These are phyloP conservation scores for Margaritispora aquatica DNA, from an alignment of 495 filamentous ascomycete species.

Conservation along the genomic window DNA sequence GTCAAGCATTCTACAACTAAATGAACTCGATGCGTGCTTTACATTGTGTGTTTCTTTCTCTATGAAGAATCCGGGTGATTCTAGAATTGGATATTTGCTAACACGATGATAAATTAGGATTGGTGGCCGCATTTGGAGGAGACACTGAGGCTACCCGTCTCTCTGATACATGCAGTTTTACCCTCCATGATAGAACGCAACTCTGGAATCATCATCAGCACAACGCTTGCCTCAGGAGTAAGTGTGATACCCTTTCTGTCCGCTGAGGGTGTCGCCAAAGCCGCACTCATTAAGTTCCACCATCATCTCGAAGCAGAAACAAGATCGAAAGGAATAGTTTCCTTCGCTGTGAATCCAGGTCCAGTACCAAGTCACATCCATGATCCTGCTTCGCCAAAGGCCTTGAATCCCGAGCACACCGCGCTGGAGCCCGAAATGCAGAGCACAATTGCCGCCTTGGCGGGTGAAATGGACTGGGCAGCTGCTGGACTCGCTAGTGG, in stretches of 20 bases:
- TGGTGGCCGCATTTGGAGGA: slow-evolving; percentile 23
- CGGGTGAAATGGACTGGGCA: slow-evolving; percentile 18
- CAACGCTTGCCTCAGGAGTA: slow-evolving; percentile 16
- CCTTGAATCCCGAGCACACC: not conserved
- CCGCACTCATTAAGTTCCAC: slow-evolving; percentile 22
- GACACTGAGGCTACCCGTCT: slow-evolving; percentile 17
- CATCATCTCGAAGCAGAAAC: slow-evolving; percentile 22
- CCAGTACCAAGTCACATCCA: slow-evolving; percentile 20
- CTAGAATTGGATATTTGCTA: too few relatives aligned
- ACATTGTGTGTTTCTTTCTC: too few relatives aligned
- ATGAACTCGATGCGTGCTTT: too few relatives aligned
- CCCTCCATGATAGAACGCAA: slow-evolving; percentile 19
- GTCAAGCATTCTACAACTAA: too few relatives aligned
- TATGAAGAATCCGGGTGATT: too few relatives aligned
- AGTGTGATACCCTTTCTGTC: slow-evolving; percentile 21
- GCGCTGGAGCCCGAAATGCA: slow-evolving; percentile 9
- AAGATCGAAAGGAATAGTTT: slow-evolving; percentile 20
- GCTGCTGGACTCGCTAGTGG: slow-evolving; percentile 17
- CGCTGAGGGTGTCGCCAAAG: slow-evolving; percentile 21
- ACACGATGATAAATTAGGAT: too few relatives aligned
- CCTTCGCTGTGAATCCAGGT: slow-evolving; percentile 27
- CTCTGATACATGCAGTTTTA: slow-evolving; percentile 23
- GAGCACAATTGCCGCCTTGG: slow-evolving; percentile 10
- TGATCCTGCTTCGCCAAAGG: slow-evolving; percentile 13
- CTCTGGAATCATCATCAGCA: slow-evolving; percentile 24